Base-by-base conservation (phyloP, 805 yeast genomes). In the Kuraishia borneana region DNA sequence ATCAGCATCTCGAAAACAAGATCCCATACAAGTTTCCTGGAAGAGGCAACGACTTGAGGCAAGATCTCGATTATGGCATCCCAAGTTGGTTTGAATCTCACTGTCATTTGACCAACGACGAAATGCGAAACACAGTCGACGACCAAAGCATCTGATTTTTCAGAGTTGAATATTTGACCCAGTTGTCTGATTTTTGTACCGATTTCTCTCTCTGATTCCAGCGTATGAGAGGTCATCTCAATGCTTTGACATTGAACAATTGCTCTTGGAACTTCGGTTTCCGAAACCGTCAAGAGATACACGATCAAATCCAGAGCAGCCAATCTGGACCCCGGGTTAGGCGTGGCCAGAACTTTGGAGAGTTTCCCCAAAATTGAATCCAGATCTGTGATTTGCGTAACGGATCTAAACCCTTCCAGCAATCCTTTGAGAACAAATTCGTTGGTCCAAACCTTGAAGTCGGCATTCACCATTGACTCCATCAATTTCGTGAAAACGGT, bases 21-120 rank as follows among this genome's bases (percentile, higher is more conserved):
- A 12, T 7, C 13, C 28, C 28, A 25, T 12, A 12, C 8, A 25
- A 25, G 28, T 12, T 25, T 16, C 12, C 7, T 10, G 41, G 63
- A 64, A 13, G 50, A 58, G 10, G 63, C 54, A 7, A 79, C 53
- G 3, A 53, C 47, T 16, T 25, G 28, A 1, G 76, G 71, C 4
- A 83, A 47, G 3, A 70, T 66, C 39, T 79, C 89, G 35, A 65
- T 58, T 2, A 82, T 81, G 4, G 81, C 85, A 14, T 72, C 68
- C 95, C 95, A 87, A 10, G 81, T 67, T 1, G 97, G 97, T 36
- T 84, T 81, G 44, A 89, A 85, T 38, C 73, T 70, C 22, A 76
- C 76, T 3, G 84, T 64, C 29, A 88, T 56, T 39, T 82, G 65
- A 22, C 97, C 97, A 43, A 81, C 68, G 26, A 75, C 36, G 44